phyloP scores from a whole-genome alignment of 2,329 filamentous ascomycete genomes.

The Colletotrichum eleusines region DNA sequence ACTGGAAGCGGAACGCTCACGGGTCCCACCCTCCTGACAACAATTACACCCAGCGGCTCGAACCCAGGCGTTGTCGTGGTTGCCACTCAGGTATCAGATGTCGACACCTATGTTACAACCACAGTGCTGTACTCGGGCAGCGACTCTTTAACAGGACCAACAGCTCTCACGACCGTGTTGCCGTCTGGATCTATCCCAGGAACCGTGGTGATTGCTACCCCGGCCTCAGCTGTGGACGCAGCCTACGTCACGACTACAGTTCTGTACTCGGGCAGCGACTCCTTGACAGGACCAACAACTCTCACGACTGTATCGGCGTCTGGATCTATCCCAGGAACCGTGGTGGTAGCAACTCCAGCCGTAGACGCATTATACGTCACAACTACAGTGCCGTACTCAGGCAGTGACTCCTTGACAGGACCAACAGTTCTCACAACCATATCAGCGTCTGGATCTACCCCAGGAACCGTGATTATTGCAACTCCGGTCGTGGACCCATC shows the following conservation, averaged over 20 bases:
- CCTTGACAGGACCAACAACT: background rate
- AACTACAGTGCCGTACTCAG: slow-evolving; percentile 6
- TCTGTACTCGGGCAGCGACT: background rate
- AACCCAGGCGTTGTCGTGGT: background rate
- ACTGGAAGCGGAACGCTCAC: slow-evolving; percentile 10
- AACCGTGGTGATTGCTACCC: slow-evolving; percentile 7
- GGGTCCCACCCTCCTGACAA: background rate
- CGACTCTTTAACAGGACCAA: background rate
- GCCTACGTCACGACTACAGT: background rate
- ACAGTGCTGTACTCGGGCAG: slow-evolving; percentile 8
- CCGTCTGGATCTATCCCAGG: background rate
- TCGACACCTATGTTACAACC: background rate
- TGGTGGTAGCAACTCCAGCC: slow-evolving; percentile 7
- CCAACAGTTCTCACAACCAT: background rate
- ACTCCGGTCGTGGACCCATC: background rate
- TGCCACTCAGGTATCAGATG: background rate
- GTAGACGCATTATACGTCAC: background rate
- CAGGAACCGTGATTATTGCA: slow-evolving; percentile 11
- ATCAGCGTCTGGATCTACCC: background rate
- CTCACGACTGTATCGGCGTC: background rate
- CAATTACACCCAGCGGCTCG: slow-evolving; percentile 13
- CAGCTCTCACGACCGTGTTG: background rate
- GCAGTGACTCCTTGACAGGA: background rate
- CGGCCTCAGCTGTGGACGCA: background rate
- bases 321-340: background rate